Evolutionary conservation across 2,329 filamentous ascomycete genomes (phyloP), one percentile per base, ranked within the genome.

Genomic region (Colletotrichum graminicola): DNA sequence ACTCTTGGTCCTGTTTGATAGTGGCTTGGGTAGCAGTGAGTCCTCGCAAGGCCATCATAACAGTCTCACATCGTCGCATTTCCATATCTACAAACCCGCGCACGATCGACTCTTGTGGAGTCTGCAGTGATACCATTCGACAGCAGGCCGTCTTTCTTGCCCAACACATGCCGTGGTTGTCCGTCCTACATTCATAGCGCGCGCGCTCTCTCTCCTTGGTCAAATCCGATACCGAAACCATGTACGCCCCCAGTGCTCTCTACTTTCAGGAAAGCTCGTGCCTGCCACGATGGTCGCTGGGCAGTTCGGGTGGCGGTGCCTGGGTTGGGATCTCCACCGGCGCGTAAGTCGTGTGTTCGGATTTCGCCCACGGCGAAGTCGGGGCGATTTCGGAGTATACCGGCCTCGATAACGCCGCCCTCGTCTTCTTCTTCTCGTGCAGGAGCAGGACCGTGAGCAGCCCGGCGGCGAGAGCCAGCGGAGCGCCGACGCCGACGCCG

Each of bases 391-490:
- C 34, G 7, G n/a, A 3, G n/a, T 36, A 23, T 2, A 16, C 26
- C 8, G 62, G 11, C 12, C 14, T 29, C 39, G 29, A 34, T 2
- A 55, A 29, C 23, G 54, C 54, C 10, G 6, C 60, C 5, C 65
- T 69, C 26, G 60, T 39, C 67, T 60, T 73, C 57, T 67, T 64
- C 23, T 62, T 66, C 62, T 73, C 71, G 5, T 63, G 67, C 45
- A 73, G 14, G n/a, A 73, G 67, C 57, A 73, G 45, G 21, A 71
- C 34, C 2, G 47, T 66, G 26, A 73, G 41, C 29, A 54, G 52
- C 1, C 12, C 67, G n/a, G 63, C 36, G 5, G 62, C 62, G n/a
- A 73, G 34, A 6, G 67, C 52, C 29, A 73, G 41, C 45, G 71
- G 67, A 4, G 62, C 43, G 3, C 71, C 71, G n/a, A 73, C 16